These are phyloP conservation scores for Exutisphaerella laricina DNA, from an alignment of 2,329 filamentous ascomycete genomes.

Conservation along the genomic window DNA sequence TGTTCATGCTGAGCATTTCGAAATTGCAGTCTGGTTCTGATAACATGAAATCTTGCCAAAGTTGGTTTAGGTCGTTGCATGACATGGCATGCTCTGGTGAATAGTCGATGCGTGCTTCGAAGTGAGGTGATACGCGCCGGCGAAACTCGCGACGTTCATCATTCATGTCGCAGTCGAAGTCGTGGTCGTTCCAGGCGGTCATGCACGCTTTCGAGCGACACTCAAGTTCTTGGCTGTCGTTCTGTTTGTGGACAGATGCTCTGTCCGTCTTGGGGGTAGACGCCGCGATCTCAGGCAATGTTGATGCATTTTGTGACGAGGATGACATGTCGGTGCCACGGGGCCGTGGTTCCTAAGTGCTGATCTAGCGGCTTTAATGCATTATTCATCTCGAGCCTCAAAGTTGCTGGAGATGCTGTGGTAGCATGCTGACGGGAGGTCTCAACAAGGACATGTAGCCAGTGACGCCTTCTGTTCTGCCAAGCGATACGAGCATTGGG, in stretches of 20 bases:
- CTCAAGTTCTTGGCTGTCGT: constrained; percentile 2
- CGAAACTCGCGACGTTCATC: constrained; percentile 3
- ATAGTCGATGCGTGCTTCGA: constrained; percentile 3
- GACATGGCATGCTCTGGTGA: constrained; percentile 4
- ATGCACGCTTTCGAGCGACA: constrained; percentile 3
- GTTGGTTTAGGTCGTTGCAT: constrained; percentile 5
- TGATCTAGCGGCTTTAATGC: not conserved
- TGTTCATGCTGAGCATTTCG: constrained; percentile 3
- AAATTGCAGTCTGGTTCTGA: constrained; percentile 3
- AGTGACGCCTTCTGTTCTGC: no score
- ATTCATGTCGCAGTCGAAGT: not conserved
- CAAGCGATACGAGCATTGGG: not conserved
- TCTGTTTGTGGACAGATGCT: not conserved
- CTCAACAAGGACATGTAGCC: no score
- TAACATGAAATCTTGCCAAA: not conserved
- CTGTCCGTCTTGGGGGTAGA: not conserved
- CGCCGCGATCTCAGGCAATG: not conserved
- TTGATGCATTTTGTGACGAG: not conserved
- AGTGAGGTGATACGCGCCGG: constrained; percentile 2
- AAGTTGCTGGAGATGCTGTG: no score
- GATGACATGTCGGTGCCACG: not conserved
- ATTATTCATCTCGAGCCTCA: not conserved
- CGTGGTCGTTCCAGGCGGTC: constrained; percentile 6
- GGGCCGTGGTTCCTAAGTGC: not conserved
- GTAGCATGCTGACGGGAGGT: no score